Evolutionary conservation across 257 asterid species (phyloP), one percentile per base, ranked within the genome.

Genomic region (Solanum virginianum): DNA sequence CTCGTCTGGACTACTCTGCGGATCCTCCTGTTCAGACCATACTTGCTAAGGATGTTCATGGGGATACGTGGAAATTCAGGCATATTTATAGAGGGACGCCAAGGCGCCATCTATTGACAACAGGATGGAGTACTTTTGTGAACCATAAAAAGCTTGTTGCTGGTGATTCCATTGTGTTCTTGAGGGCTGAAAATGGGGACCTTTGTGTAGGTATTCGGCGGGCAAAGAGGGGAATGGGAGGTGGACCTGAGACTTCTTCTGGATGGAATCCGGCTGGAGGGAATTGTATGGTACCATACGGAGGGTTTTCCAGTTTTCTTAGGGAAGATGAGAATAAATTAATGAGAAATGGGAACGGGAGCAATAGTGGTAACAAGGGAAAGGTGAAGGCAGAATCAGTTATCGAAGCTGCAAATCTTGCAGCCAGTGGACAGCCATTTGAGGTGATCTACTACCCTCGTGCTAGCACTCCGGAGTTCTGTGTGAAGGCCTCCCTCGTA

Each of bases 111-210:
- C 98, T 96, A 55, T 83, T 96, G 74, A 96, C 99, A 0, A 96
- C 99, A 0, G 99, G 99, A 8, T 96, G 99, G 99, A 96, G 98
- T 65, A 92, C 92, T 85, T 96, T 96, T 63, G 99, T 96, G 83
- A 96, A 95, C 95, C 92, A 93, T 20, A 96, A 96, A 88, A 96
- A 94, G 89, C 96, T 96, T 3, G 91, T 95, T 47, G 99, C 99
- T 0, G 99, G 99, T 11, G 99, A 96, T 87, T 95, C 99, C 3
- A 91, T 96, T 24, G 98, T 96, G 83, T 96, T 96, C 84, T 87
- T 94, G 85, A 89, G 98, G 89, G 94, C 97, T 0, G 98, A 92
- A 51, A 94, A 90, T 0, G 97, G 95, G 10, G 98, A 96, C 82
- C 97, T 96, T 32, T 94, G 99, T 45, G 94, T 96, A 9, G 99